Conservation (phyloP, 257 asterid species). For the Solanum sejunctum region DNA sequence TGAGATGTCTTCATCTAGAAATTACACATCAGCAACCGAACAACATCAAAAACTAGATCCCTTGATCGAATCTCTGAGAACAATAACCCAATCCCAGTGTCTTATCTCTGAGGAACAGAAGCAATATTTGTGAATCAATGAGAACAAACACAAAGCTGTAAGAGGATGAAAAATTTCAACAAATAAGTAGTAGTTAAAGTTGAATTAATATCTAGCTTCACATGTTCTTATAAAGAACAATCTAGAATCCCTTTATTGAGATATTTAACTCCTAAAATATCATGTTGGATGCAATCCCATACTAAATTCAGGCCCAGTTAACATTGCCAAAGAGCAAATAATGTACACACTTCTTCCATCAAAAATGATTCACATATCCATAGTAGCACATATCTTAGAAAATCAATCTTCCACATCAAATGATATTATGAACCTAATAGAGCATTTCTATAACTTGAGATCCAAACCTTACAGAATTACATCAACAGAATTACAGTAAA, state of each 20-base stretch:
- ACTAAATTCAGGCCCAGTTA: not conserved
- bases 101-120: not conserved
- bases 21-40: conserved; percentile 29
- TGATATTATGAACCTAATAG: not conserved
- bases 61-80: not conserved
- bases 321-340: not conserved
- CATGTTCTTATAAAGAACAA: not conserved
- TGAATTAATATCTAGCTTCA: not conserved
- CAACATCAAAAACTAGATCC: not conserved
- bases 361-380: not conserved
- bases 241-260: not conserved
- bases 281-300: not conserved
- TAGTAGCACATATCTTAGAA: not conserved
- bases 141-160: not conserved
- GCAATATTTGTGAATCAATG: not conserved
- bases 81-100: not conserved
- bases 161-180: not conserved
- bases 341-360: not conserved
- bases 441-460: not conserved
- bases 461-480: not conserved
- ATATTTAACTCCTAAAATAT: not conserved
- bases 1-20: conserved; percentile 75
- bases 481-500: not conserved
- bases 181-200: not conserved
- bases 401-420: not conserved